phyloP scores from a whole-genome alignment of 148 eudicot genomes.

The Camellia lanceoleosa region DNA sequence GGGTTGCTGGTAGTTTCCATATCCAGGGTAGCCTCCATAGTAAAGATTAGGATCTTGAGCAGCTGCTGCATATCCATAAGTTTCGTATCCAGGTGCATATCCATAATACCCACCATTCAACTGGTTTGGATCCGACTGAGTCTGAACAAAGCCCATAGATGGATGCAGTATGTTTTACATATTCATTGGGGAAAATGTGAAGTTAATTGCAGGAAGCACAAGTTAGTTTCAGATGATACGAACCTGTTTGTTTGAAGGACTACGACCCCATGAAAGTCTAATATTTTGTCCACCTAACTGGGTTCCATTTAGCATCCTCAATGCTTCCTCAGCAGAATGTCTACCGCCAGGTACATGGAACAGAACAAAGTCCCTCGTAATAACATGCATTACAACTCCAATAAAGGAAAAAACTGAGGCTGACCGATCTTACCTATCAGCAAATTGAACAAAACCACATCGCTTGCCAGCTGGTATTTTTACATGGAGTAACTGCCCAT shows the following conservation, averaged over 20 bases:
- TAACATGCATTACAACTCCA: neutral
- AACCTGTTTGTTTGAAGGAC: constrained; percentile 74
- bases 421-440: constrained; percentile 51
- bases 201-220: constrained; percentile 7
- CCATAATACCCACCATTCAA: constrained; percentile 72
- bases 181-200: neutral
- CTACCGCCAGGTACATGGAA: constrained; percentile 33
- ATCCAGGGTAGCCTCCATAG: constrained; percentile 80
- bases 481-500: constrained; percentile 79
- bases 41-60: constrained; percentile 82
- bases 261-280: constrained; percentile 98
- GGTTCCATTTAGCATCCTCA: constrained; percentile 58
- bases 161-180: constrained; percentile 1
- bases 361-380: neutral
- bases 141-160: constrained; percentile 29
- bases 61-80: constrained; percentile 71
- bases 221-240: neutral
- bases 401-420: neutral
- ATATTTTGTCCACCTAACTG: constrained; percentile 79
- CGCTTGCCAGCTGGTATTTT: constrained; percentile 88
- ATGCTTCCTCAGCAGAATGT: constrained; percentile 79
- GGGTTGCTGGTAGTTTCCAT: constrained; percentile 67
- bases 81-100: constrained; percentile 69
- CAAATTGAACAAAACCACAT: constrained; percentile 95
- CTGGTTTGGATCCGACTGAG: constrained; percentile 74